A percentile compares a stretch with the other conserved stretches of the same genome.
phyloP scores from a whole-genome alignment of 345 rosid genomes.

The Citrus mangshanensis region DNA sequence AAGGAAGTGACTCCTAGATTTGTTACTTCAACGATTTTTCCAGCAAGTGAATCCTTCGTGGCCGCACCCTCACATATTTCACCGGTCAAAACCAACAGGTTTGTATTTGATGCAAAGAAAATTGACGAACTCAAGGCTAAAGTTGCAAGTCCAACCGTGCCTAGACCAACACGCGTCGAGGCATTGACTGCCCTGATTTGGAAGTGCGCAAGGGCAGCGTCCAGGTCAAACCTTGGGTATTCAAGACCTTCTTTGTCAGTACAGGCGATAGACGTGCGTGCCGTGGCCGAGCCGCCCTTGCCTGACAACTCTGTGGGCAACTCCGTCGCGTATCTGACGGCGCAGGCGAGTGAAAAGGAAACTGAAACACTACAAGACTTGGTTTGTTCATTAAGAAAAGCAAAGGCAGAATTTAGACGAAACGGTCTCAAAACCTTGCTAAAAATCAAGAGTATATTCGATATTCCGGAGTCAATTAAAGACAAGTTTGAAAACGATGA shows the following conservation, averaged over 20 bases:
- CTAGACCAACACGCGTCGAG: conserved; percentile 30
- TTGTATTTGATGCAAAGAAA: conserved; percentile 17
- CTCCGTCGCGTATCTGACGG: conserved; percentile 8
- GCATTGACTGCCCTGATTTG: conserved; percentile 26
- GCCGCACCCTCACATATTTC: too few species aligned
- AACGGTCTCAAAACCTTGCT: background rate
- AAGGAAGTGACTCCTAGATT: background rate
- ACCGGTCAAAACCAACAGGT: conserved; percentile 1
- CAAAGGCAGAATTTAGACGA: conserved; percentile 22
- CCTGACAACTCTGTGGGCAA: conserved; percentile 7
- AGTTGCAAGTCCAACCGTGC: conserved; percentile 9
- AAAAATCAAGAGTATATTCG: background rate
- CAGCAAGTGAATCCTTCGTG: background rate
- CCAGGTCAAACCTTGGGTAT: background rate
- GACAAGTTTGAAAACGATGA: conserved; percentile 14
- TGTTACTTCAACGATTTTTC: background rate
- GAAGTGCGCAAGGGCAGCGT: conserved; percentile 15
- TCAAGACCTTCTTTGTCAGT: background rate
- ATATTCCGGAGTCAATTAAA: conserved; percentile 15
- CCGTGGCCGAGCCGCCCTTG: background rate
- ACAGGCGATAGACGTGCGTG: conserved; percentile 2
- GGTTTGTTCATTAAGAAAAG: conserved; percentile 15
- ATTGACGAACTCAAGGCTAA: conserved; percentile 22
- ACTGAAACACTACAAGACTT: conserved; percentile 20
- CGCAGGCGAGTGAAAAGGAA: conserved; percentile 20